Conservation (phyloP, 129 eudicot genomes). For the Saussurea involucrata region DNA sequence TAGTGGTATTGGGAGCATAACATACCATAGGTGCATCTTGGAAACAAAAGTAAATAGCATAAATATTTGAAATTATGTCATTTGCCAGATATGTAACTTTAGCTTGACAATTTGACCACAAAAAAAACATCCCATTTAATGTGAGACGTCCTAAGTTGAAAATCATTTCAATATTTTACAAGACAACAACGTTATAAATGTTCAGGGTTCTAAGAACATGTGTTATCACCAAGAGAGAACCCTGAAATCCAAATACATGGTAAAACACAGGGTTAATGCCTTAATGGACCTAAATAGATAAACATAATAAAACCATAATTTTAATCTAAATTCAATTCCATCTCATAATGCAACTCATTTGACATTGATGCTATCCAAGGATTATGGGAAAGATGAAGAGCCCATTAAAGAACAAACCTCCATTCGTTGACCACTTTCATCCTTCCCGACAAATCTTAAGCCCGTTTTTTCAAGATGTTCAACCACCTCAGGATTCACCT, state of each 20-base stretch:
- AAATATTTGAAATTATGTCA: background rate
- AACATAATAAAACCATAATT: background rate
- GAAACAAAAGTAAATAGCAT: background rate
- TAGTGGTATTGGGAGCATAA: too few relatives aligned
- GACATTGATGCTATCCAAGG: background rate
- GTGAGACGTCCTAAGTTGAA: background rate
- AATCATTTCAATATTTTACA: background rate
- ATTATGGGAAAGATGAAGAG: background rate
- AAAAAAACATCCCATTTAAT: background rate
- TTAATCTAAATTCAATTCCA: background rate
- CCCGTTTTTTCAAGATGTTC: constrained; percentile 70
- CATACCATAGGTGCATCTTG: background rate
- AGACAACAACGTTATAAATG: background rate
- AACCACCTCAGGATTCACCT: constrained; percentile 91
- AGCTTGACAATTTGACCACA: background rate
- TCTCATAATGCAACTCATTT: background rate
- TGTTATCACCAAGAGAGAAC: background rate
- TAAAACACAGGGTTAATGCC: background rate
- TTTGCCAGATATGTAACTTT: background rate
- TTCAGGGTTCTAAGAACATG: background rate
- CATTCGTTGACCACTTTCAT: constrained; percentile 94
- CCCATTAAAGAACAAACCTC: constrained; percentile 53
- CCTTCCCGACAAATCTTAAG: constrained; percentile 85
- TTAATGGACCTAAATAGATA: background rate
- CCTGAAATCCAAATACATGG: background rate